Conservation (phyloP, 148 eudicot genomes). For the Beta vulgaris region DNA sequence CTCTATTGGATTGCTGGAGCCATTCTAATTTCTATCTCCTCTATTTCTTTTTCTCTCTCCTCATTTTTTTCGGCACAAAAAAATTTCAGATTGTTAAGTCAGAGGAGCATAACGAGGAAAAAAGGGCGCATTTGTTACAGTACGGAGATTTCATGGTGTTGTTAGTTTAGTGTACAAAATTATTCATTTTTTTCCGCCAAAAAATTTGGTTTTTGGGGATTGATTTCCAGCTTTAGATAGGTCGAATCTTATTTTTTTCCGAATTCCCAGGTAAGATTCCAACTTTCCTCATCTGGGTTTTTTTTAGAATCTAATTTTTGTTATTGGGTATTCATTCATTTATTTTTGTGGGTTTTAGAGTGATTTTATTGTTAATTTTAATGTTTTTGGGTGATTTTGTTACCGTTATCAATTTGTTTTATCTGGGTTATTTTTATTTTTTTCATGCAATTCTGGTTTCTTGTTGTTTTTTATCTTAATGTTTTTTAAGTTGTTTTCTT, state of each 20-base stretch:
- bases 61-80: background rate
- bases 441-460: background rate
- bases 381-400: background rate
- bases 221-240: background rate
- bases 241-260: background rate
- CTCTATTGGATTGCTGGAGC: slow-evolving; percentile 30
- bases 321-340: background rate
- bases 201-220: slow-evolving; percentile 15
- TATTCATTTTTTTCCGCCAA: background rate
- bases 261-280: slow-evolving; percentile 28
- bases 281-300: slow-evolving; percentile 5
- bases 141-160: slow-evolving; percentile 14
- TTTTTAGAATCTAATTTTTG: background rate
- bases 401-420: background rate
- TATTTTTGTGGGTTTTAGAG: background rate
- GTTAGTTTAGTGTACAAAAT: background rate
- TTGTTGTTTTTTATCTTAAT: background rate
- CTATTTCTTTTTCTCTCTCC: background rate
- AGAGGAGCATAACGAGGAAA: background rate
- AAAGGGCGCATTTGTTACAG: background rate
- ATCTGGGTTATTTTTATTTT: background rate
- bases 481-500: background rate
- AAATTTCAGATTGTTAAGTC: slow-evolving; percentile 2
- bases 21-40: slow-evolving; percentile 8
- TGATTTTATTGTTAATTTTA: background rate